These are phyloP conservation scores for Wickerhamiella musiphila DNA, from an alignment of 805 yeast species.

Conservation along the genomic window DNA sequence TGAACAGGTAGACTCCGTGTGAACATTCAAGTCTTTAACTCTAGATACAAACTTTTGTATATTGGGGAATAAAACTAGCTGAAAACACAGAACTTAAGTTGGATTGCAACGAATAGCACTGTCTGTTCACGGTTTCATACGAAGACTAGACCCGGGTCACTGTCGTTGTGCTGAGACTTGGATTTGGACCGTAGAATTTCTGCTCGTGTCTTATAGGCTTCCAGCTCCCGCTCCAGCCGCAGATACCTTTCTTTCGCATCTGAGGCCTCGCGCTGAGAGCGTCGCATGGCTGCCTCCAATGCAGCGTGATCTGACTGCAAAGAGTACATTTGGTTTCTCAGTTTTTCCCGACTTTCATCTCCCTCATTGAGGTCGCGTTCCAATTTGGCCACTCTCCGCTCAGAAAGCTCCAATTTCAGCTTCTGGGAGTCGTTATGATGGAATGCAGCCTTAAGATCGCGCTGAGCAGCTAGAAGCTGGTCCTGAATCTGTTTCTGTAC, in stretches of 20 bases:
- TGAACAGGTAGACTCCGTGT: too few species aligned
- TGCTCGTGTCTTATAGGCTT: slow-evolving; percentile 14
- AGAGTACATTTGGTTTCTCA: slow-evolving; percentile 24
- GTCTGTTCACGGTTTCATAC: too few species aligned
- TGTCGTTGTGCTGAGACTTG: neutral
- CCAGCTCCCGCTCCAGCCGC: slow-evolving; percentile 34
- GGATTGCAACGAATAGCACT: too few species aligned
- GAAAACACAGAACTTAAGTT: too few species aligned
- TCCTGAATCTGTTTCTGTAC: slow-evolving; percentile 18
- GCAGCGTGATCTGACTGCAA: slow-evolving; percentile 13
- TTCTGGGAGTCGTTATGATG: slow-evolving; percentile 14
- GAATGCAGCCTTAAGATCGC: slow-evolving; percentile 12
- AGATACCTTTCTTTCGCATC: slow-evolving; percentile 33
- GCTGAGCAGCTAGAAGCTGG: slow-evolving; percentile 21
- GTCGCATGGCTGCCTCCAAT: slow-evolving; percentile 16
- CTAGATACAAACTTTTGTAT: too few species aligned
- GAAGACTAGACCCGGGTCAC: slow-evolving; percentile 1
- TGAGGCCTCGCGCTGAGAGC: slow-evolving; percentile 34
- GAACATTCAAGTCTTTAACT: too few species aligned
- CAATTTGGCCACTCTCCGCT: slow-evolving; percentile 15
- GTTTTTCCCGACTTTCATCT: slow-evolving; percentile 30
- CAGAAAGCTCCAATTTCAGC: slow-evolving; percentile 16
- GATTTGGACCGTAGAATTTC: neutral
- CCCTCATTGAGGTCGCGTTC: slow-evolving; percentile 37
- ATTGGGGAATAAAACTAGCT: too few species aligned